Percentiles rank a stretch among this genome's conserved stretches.
phyloP scores from a whole-genome alignment of 2,329 filamentous ascomycete species.

The Rugonectria rugulosa region DNA sequence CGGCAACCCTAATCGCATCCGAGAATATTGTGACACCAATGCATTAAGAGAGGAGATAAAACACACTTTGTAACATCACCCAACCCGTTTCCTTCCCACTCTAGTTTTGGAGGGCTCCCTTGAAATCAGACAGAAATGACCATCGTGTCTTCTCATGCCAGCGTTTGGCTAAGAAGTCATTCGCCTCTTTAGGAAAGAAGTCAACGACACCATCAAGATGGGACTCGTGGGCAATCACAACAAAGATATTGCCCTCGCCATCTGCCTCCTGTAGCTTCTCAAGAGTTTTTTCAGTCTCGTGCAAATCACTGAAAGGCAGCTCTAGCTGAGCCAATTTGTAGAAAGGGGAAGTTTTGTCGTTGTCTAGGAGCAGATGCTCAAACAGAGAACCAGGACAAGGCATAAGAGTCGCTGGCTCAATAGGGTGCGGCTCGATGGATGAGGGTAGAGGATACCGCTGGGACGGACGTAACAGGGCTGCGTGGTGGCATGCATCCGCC shows the following conservation, averaged over 20 bases:
- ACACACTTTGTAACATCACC: too few species aligned
- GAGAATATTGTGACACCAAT: too few species aligned
- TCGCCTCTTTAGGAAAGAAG: not conserved
- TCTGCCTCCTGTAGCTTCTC: not conserved
- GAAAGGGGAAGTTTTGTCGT: not conserved
- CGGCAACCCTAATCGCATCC: too few species aligned
- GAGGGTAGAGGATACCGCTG: not conserved
- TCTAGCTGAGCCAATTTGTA: not conserved
- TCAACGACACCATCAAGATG: not conserved
- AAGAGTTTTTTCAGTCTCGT: not conserved
- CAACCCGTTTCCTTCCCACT: too few species aligned
- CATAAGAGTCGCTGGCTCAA: not conserved
- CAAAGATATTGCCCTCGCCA: not conserved
- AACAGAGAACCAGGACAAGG: not conserved
- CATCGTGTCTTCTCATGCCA: not conserved
- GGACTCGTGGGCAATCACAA: not conserved
- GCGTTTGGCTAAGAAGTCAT: not conserved
- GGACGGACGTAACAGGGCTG: slow-evolving; percentile 42
- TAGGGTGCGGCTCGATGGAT: not conserved
- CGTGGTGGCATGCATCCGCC: slow-evolving; percentile 30
- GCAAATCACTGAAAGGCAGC: not conserved
- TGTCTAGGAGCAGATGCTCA: not conserved
- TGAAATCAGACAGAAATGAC: not conserved
- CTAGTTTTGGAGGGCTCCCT: not conserved
- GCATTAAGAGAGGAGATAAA: not conserved